phyloP scores from a whole-genome alignment of 805 yeast genomes.

The Candida ulmi region DNA sequence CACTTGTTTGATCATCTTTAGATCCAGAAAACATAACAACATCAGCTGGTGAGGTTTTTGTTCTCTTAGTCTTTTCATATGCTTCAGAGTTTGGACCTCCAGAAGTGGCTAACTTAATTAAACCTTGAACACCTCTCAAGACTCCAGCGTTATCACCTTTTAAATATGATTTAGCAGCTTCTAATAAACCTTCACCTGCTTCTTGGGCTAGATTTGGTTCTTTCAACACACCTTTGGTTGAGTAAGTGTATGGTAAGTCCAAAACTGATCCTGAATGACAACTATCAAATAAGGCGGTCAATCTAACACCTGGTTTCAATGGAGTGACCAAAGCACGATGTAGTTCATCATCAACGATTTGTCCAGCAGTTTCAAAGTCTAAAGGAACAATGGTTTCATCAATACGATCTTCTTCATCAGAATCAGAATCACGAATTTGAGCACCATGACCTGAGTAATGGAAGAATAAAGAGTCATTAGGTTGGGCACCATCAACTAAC shows the following conservation, averaged over 20 bases:
- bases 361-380: constrained; percentile 63
- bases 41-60: constrained; percentile 72
- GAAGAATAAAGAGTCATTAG: constrained; percentile 75
- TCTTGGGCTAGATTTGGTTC: constrained; percentile 77
- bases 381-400: constrained; percentile 73
- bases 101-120: constrained; percentile 33
- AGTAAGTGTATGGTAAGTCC: constrained; percentile 75
- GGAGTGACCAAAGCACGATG: constrained; percentile 68
- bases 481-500: constrained; percentile 66
- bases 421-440: constrained; percentile 58
- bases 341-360: constrained; percentile 67
- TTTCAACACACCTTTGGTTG: constrained; percentile 77
- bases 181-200: constrained; percentile 61
- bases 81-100: constrained; percentile 33
- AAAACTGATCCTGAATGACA: constrained; percentile 84
- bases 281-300: constrained; percentile 78
- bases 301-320: constrained; percentile 64
- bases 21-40: constrained; percentile 75
- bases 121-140: constrained; percentile 36
- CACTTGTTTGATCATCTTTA: constrained; percentile 78
- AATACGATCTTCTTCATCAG: constrained; percentile 71
- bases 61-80: constrained; percentile 38
- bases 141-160: constrained; percentile 46
- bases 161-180: constrained; percentile 54
- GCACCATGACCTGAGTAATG: constrained; percentile 91